Evolutionary conservation across 768 basidiomycete genomes (phyloP).

Genomic region (Crucibulum laeve): DNA sequence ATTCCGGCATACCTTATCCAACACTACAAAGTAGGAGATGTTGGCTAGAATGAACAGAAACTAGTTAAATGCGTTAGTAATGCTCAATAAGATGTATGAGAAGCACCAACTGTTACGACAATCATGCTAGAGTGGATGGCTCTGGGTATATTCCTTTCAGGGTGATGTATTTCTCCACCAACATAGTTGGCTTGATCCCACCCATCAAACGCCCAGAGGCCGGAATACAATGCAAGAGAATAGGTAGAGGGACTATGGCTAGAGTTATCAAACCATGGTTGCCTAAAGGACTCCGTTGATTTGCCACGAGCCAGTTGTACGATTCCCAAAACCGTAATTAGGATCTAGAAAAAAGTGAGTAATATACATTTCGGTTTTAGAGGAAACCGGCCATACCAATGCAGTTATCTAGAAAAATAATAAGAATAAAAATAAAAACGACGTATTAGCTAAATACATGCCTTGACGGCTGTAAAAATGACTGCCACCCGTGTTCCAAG

Average conservation of each 20-base stretch:
- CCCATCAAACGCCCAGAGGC: slow-evolving; percentile 93
- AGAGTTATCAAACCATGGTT: slow-evolving; percentile 68
- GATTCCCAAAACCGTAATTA: slow-evolving; percentile 75
- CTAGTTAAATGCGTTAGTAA: slow-evolving; percentile 28
- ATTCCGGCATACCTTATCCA: slow-evolving; percentile 62
- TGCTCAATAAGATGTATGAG: not conserved
- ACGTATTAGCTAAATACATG: slow-evolving; percentile 19
- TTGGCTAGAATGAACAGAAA: slow-evolving; percentile 78
- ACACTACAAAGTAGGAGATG: slow-evolving; percentile 86
- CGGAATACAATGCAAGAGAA: slow-evolving; percentile 92
- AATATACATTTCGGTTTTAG: not conserved
- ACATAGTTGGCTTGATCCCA: slow-evolving; percentile 96
- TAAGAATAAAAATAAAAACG: not conserved
- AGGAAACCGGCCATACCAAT: slow-evolving; percentile 40
- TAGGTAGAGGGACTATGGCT: slow-evolving; percentile 79
- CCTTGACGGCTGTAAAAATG: slow-evolving; percentile 87
- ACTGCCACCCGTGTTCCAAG: slow-evolving; percentile 80
- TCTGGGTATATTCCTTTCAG: slow-evolving; percentile 82
- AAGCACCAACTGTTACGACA: slow-evolving; percentile 60
- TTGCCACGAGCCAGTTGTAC: slow-evolving; percentile 70
- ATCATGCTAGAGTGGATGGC: slow-evolving; percentile 90
- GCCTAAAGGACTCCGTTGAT: slow-evolving; percentile 61
- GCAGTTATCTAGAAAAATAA: slow-evolving; percentile 46
- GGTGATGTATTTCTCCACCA: slow-evolving; percentile 80
- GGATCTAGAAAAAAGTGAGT: slow-evolving; percentile 35